Percentiles rank a stretch among this genome's conserved stretches.
Conservation (phyloP, 495 filamentous ascomycete species). For the Neurospora tetraspora region DNA sequence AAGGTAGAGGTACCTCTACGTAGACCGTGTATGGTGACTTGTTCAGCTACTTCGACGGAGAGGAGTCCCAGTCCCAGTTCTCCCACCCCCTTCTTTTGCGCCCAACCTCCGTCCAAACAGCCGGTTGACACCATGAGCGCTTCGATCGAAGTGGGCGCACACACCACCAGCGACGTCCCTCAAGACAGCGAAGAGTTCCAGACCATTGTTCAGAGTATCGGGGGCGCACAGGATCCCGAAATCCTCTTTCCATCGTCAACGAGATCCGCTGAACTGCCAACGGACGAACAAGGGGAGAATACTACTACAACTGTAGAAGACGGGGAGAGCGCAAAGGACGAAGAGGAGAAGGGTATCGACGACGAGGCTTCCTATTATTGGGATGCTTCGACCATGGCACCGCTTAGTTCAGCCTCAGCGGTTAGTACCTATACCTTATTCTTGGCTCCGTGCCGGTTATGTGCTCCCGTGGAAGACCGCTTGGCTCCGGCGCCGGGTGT, state of each 20-base stretch:
- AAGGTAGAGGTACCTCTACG: not conserved
- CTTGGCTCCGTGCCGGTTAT: not conserved
- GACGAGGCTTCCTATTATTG: conserved; percentile 32
- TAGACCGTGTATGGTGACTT: not conserved
- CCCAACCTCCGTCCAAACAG: not conserved
- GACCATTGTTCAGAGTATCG: conserved; percentile 3
- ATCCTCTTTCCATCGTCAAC: not conserved
- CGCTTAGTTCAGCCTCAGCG: conserved; percentile 44
- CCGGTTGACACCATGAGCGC: conserved; percentile 5
- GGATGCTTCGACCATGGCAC: conserved; percentile 45
- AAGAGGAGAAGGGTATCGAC: conserved; percentile 5
- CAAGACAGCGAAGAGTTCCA: not conserved
- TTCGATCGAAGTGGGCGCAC: not conserved
- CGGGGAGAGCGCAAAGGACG: not conserved
- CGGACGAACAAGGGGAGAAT: not conserved
- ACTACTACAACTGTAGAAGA: not conserved
- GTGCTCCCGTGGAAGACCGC: not conserved
- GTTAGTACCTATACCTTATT: conserved; percentile 31
- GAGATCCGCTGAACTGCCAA: not conserved
- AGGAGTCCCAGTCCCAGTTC: not conserved
- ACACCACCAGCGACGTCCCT: conserved; percentile 1
- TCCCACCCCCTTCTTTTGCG: not conserved
- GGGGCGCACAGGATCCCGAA: not conserved
- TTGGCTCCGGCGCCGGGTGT: not conserved
- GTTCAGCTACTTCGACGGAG: not conserved